Base-by-base conservation (phyloP, 805 yeast species). In the Hanseniaspora singularis region DNA sequence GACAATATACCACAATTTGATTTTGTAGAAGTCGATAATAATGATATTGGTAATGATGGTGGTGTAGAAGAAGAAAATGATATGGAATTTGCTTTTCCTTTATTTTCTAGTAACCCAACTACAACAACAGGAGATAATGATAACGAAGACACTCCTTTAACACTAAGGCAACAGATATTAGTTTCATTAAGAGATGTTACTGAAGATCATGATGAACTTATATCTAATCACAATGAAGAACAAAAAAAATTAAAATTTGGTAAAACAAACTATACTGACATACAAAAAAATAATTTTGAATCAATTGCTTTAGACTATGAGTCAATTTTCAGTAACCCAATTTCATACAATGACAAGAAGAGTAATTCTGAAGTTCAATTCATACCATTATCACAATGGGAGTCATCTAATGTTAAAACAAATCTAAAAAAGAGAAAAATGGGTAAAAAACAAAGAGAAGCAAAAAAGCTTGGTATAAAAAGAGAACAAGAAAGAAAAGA, bases 401-500 rank as follows among this genome's bases (percentile, higher is more conserved):
- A 54, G 31, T n/a, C n/a, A n/a, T n/a, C n/a, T 54, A 47, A 30
- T 36, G 9, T 18, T 51, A 18, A 3, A n/a, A 24, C 14, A 3
- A 24, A 37, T 16, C 12, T 9, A 11, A 56, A 49, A 37, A 55
- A 52, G 15, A 55, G 61, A 38, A 58, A 58, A 45, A 60, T 62
- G 1, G 59, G 66, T 23, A 53, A 63, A 45, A 60, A 56, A 23
- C 66, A 63, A 50, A 55, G 65, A 31, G 20, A 50, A 14, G 63
- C 63, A 2, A 56, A 49, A 33, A 56, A 52, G 46, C 16, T 49
- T 14, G 65, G 59, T 7, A 40, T 41, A 20, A 50, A 53, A 40
- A 52, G 55, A 28, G 55, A 51, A 20, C 23, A 49, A 23, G 58
- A 54, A 37, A 59, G 66, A 40, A 53, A 53, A 38, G 51, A 51